These are phyloP conservation scores for Penicillium sp. DNA, from an alignment of 2,329 filamentous ascomycete species.

Conservation along the genomic window DNA sequence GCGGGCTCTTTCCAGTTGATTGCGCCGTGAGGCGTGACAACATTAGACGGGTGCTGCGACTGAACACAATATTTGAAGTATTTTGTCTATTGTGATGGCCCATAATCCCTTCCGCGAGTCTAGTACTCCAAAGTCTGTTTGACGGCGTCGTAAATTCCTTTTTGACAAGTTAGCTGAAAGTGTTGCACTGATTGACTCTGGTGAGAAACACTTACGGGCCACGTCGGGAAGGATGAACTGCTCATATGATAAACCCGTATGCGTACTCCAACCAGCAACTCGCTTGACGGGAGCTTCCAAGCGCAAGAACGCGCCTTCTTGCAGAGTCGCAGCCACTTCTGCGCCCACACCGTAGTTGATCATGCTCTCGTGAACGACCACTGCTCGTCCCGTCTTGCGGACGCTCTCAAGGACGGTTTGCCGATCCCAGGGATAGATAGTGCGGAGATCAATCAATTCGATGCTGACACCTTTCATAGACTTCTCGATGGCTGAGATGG, in stretches of 20 bases:
- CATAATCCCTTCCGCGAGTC: not conserved
- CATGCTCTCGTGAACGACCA: slow-evolving; percentile 91
- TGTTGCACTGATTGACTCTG: no score
- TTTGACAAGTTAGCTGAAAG: not conserved
- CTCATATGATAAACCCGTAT: slow-evolving; percentile 73
- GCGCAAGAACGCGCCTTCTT: slow-evolving; percentile 77
- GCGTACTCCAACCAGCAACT: slow-evolving; percentile 85
- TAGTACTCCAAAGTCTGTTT: slow-evolving; percentile 62
- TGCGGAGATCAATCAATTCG: slow-evolving; percentile 82
- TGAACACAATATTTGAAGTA: not conserved
- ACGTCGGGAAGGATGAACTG: slow-evolving; percentile 79
- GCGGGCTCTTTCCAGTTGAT: no score
- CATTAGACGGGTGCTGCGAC: no score
- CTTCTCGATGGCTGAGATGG: slow-evolving; percentile 70
- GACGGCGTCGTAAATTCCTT: slow-evolving; percentile 67
- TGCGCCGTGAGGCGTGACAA: no score
- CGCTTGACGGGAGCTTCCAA: slow-evolving; percentile 80
- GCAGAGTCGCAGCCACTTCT: slow-evolving; percentile 81
- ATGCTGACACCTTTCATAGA: slow-evolving; percentile 63
- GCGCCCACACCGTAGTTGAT: slow-evolving; percentile 83
- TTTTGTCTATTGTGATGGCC: not conserved
- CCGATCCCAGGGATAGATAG: slow-evolving; percentile 88
- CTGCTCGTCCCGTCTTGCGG: slow-evolving; percentile 74
- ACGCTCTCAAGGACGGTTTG: slow-evolving; percentile 75
- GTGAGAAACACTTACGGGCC: slow-evolving; percentile 58